These are phyloP conservation scores for Boletus sp. DNA, from an alignment of 1,284 basidiomycete genomes.

Conservation along the genomic window DNA sequence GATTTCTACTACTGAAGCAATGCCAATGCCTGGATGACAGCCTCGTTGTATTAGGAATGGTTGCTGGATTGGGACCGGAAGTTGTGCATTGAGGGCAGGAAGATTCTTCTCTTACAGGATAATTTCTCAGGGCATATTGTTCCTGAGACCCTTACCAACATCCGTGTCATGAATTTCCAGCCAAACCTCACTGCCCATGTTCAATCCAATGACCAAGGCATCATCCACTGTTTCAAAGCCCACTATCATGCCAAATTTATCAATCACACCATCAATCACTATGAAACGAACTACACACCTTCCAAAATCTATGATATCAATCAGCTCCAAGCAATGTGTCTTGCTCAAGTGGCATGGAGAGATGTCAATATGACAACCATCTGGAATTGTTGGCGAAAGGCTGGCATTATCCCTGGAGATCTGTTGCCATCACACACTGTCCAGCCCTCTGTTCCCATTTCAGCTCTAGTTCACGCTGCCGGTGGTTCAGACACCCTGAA, in stretches of 20 bases:
- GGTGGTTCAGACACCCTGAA: too few relatives aligned
- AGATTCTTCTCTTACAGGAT: background rate
- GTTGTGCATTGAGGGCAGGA: background rate
- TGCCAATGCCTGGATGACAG: background rate
- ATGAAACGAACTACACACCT: background rate
- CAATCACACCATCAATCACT: background rate
- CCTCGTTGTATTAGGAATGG: background rate
- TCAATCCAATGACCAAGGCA: background rate
- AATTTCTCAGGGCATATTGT: background rate
- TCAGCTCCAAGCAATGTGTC: background rate
- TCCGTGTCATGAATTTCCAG: background rate
- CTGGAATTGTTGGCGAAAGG: too few relatives aligned
- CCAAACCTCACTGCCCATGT: background rate
- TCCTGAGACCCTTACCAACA: background rate
- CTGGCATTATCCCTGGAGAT: too few relatives aligned
- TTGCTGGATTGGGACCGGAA: background rate
- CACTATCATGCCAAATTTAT: background rate
- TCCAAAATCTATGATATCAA: background rate
- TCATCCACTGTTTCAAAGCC: background rate
- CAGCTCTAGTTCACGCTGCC: too few relatives aligned
- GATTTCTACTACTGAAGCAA: background rate
- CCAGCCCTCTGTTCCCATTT: too few relatives aligned
- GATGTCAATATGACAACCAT: too few relatives aligned
- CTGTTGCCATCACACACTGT: too few relatives aligned
- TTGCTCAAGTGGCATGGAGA: background rate